phyloP scores from a whole-genome alignment of 2,329 filamentous ascomycete genomes.

The Aspergillus amoenus region DNA sequence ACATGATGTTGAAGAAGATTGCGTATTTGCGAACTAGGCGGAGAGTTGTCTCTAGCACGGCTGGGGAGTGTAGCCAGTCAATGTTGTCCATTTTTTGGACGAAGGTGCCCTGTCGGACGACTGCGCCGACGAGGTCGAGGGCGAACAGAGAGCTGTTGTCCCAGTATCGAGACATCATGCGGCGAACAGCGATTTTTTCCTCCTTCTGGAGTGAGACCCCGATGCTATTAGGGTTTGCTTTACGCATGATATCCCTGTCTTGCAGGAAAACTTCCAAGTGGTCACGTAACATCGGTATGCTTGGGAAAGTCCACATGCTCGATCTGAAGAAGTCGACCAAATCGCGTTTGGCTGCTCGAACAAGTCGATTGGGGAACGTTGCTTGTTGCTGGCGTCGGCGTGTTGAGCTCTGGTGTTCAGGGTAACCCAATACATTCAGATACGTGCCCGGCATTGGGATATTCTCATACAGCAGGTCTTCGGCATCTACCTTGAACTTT shows the following conservation, averaged over 20 bases:
- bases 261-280: constrained; percentile 51
- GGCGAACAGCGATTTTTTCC: constrained; percentile 34
- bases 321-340: constrained; percentile 37
- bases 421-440: constrained; percentile 56
- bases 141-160: constrained; percentile 40
- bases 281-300: constrained; percentile 53
- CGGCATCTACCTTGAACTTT: constrained; percentile 61
- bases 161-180: constrained; percentile 47
- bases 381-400: constrained; percentile 13
- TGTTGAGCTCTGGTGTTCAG: constrained; percentile 28
- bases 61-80: constrained; percentile 75
- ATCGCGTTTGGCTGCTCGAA: constrained; percentile 48
- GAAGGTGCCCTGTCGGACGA: constrained; percentile 45
- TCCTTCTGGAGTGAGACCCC: constrained; percentile 13
- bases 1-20: constrained; percentile 47
- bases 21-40: constrained; percentile 59
- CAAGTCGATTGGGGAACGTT: constrained; percentile 59
- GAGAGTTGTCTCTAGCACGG: constrained; percentile 61
- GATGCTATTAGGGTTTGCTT: constrained; percentile 35
- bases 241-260: constrained; percentile 38
- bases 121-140: constrained; percentile 43
- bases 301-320: constrained; percentile 27
- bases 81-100: constrained; percentile 67
- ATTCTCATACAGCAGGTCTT: constrained; percentile 46
- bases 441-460: constrained; percentile 68